Evolutionary conservation across 2,329 filamentous ascomycete genomes (phyloP).

Genomic region (Arthrocladium fulminans): DNA sequence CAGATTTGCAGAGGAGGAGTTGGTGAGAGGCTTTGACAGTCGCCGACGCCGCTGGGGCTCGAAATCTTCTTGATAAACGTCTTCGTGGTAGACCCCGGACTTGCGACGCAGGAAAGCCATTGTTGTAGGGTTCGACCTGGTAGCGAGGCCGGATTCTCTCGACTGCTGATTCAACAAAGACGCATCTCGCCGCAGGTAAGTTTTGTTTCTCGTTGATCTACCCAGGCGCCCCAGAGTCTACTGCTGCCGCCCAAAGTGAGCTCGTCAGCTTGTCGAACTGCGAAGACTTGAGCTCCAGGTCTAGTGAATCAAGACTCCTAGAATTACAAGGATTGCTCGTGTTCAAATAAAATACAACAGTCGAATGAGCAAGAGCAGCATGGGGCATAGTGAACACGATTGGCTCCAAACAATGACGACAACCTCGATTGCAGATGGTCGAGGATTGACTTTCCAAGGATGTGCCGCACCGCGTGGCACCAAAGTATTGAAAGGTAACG

Average conservation of each 20-base stretch:
- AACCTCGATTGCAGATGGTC: background rate
- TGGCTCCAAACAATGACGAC: background rate
- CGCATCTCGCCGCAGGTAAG: background rate
- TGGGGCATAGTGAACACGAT: background rate
- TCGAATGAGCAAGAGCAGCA: background rate
- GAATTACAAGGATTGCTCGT: slow-evolving; percentile 1
- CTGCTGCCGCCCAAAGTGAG: background rate
- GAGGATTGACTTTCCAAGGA: background rate
- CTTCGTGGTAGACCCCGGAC: slow-evolving; percentile 8
- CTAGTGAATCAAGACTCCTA: slow-evolving; percentile 1
- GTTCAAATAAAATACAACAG: background rate
- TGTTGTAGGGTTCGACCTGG: background rate
- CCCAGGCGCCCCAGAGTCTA: background rate
- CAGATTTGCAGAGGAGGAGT: slow-evolving; percentile 15
- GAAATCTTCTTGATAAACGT: slow-evolving; percentile 10
- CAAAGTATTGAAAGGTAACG: background rate
- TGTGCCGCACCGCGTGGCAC: background rate
- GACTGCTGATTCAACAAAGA: background rate
- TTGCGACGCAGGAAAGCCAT: slow-evolving; percentile 9
- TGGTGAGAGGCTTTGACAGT: slow-evolving; percentile 22
- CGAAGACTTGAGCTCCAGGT: background rate
- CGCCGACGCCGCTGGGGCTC: slow-evolving; percentile 19
- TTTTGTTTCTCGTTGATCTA: background rate
- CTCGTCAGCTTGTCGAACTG: background rate
- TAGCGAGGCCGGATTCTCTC: background rate